These are phyloP conservation scores for Oryza brachyantha DNA, from an alignment of 176 grass and related monocot genomes.

Conservation along the genomic window DNA sequence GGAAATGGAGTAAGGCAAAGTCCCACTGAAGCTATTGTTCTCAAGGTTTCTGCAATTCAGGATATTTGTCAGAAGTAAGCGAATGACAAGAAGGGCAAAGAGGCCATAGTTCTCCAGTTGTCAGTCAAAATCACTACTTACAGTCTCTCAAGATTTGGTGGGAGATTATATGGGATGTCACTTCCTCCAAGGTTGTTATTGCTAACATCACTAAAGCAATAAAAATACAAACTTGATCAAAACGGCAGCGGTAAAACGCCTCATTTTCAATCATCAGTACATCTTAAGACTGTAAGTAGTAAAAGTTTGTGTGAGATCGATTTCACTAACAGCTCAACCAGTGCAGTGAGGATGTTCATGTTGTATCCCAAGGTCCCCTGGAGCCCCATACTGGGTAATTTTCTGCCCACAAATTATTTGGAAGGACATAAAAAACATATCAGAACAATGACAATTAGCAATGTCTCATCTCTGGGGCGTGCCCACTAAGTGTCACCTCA, in stretches of 20 bases:
- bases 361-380: constrained; percentile 79
- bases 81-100: background rate
- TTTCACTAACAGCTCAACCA: constrained; percentile 76
- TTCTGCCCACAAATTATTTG: constrained; percentile 45
- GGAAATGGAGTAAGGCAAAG: constrained; percentile 71
- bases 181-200: constrained; percentile 77
- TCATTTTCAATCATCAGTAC: background rate
- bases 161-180: constrained; percentile 77
- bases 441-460: constrained; percentile 27
- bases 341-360: constrained; percentile 55
- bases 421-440: constrained; percentile 35
- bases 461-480: background rate
- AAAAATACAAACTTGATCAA: background rate
- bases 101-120: constrained; percentile 6
- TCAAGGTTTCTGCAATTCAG: constrained; percentile 69
- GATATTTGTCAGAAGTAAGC: constrained; percentile 12
- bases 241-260: background rate
- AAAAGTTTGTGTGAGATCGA: background rate
- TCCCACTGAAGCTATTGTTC: constrained; percentile 62
- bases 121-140: constrained; percentile 41
- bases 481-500: constrained; percentile 51
- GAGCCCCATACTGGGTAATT: constrained; percentile 61
- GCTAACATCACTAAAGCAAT: constrained; percentile 64
- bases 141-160: constrained; percentile 76
- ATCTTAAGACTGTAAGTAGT: background rate